phyloP scores from a whole-genome alignment of 2,329 filamentous ascomycete genomes.

The Sclerotinia glacialis region DNA sequence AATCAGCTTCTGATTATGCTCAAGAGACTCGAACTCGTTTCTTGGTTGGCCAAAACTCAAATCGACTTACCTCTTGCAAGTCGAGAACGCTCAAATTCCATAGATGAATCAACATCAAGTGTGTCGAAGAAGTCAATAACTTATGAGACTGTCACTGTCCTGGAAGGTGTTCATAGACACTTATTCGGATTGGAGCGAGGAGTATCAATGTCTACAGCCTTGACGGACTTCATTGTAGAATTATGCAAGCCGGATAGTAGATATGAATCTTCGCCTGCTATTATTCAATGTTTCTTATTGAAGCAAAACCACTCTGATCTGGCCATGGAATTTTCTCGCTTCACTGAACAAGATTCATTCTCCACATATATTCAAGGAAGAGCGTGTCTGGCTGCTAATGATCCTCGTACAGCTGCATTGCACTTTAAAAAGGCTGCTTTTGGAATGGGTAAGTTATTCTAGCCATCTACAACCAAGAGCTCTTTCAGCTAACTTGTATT shows the following conservation, averaged over 20 bases:
- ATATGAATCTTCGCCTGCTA: slow-evolving; percentile 59
- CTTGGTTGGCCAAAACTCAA: slow-evolving; percentile 63
- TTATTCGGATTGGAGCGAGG: slow-evolving; percentile 59
- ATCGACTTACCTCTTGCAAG: slow-evolving; percentile 50
- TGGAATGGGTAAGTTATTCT: slow-evolving; percentile 65
- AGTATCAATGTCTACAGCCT: slow-evolving; percentile 53
- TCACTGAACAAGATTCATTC: slow-evolving; percentile 57
- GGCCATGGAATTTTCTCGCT: slow-evolving; percentile 55
- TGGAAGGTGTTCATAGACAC: slow-evolving; percentile 60
- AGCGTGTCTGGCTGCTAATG: slow-evolving; percentile 68
- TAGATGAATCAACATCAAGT: slow-evolving; percentile 33
- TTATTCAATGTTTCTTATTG: slow-evolving; percentile 61
- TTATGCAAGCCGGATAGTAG: slow-evolving; percentile 63
- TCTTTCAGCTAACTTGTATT: slow-evolving; percentile 24
- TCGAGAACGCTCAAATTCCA: slow-evolving; percentile 42
- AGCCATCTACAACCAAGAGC: too few species aligned
- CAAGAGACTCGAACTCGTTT: slow-evolving; percentile 68
- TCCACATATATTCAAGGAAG: slow-evolving; percentile 83
- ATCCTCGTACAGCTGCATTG: slow-evolving; percentile 68
- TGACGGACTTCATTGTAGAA: slow-evolving; percentile 66
- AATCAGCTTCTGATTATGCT: slow-evolving; percentile 67
- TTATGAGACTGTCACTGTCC: slow-evolving; percentile 53
- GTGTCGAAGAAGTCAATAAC: slow-evolving; percentile 44
- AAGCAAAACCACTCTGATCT: slow-evolving; percentile 59
- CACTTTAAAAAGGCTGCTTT: slow-evolving; percentile 82